Base-by-base conservation (phyloP, 1,284 basidiomycete species). In the Xerocomus nothofagi region DNA sequence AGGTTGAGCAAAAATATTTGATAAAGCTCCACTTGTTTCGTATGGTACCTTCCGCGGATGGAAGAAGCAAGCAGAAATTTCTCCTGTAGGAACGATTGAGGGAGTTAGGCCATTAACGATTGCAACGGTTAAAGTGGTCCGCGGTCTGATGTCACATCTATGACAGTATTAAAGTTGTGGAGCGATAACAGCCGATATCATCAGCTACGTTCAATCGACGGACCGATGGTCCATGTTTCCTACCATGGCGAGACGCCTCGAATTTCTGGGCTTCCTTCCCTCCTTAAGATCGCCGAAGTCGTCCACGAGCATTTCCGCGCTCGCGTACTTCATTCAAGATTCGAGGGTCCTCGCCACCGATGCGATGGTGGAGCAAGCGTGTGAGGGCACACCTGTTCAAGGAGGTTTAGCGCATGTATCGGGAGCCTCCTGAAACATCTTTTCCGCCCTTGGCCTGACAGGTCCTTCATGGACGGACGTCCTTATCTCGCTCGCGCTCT, bases 281-380 rank as follows among this genome's bases (percentile, higher is more conserved):
- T 36, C 11, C 18, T 51, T 5, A 56, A 47, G 57, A 51, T 58
- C 47, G 45, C 37, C 34, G 20, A 34, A 44, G 17, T 49, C 39
- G 42, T 43, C 37, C 57, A 55, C 49, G 42, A 39, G 44, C 36
- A 62, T 60, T 48, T 62, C 58, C 62, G 57, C 39, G 12, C 40
- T 27, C 12, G 7, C 9, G 20, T 14, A 20, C 5, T 23, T 33
- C 15, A 44, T 37, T 44, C 26, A 42, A 40, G 44, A 44, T 38
- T 43, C 47, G 39, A 42, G 57, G 54, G 61, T 58, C 49, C 32
- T 20, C 20, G 23, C 27, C 41, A 48, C 32, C 3, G 14, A 32
- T 47, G 38, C 32, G 49, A 41, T 38, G 27, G 40, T 57, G 58
- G 51, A 58, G 46, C 42, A 5, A 39, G 32, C 48, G 62, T 65